Evolutionary conservation across 2,329 filamentous ascomycete genomes (phyloP).

Genomic region (Penicillium sp.): DNA sequence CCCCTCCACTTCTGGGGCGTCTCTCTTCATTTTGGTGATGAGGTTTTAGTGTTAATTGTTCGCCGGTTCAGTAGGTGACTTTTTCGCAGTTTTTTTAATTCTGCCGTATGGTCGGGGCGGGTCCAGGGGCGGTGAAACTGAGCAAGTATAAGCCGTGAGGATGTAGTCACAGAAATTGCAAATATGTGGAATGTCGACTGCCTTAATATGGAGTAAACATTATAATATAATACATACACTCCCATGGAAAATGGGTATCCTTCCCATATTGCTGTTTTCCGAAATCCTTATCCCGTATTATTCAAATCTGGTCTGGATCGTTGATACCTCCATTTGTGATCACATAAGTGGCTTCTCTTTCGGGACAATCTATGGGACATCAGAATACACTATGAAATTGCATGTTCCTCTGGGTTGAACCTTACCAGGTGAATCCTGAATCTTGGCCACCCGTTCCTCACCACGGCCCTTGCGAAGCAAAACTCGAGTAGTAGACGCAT

Average conservation of each 20-base stretch:
- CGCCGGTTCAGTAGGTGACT: constrained; percentile 1
- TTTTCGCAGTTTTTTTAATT: constrained; percentile 24
- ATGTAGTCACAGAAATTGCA: background rate
- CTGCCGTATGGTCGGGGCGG: constrained; percentile 19
- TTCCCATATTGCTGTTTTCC: background rate
- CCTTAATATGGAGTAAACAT: background rate
- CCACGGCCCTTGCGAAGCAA: constrained; percentile 68
- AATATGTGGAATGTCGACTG: background rate
- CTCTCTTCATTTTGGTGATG: constrained; percentile 36
- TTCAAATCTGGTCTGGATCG: constrained; percentile 62
- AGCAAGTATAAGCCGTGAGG: background rate
- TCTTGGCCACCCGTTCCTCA: constrained; percentile 69
- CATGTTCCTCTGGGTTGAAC: background rate
- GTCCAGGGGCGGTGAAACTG: constrained; percentile 11
- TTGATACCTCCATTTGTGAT: constrained; percentile 70
- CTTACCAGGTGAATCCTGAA: constrained; percentile 65
- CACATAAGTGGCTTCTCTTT: constrained; percentile 68
- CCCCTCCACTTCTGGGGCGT: constrained; percentile 51
- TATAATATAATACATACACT: background rate
- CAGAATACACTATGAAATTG: background rate
- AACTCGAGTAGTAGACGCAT: constrained; percentile 67
- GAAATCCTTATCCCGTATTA: background rate
- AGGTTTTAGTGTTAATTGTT: constrained; percentile 3
- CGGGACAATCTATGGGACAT: constrained; percentile 58
- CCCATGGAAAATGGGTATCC: background rate